Conservation (phyloP, 805 yeast species). For the Metschnikowia gruessii region DNA sequence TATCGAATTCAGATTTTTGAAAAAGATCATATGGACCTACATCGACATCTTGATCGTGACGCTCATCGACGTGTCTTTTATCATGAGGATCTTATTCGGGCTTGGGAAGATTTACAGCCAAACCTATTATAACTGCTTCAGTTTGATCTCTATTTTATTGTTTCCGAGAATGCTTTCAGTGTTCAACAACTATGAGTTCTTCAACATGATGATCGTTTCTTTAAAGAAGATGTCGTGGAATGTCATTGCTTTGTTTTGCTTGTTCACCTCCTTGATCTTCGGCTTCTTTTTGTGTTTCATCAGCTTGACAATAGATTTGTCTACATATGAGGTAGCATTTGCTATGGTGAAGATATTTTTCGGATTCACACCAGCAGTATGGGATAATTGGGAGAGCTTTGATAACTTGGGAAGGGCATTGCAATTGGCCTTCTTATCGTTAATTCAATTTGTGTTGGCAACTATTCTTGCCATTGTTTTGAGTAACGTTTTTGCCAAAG, state of each 20-base stretch:
- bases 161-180: conserved; percentile 50
- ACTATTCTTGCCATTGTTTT: conserved; percentile 56
- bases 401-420: conserved; percentile 46
- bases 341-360: conserved; percentile 51
- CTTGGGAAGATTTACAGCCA: conserved; percentile 15
- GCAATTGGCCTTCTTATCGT: conserved; percentile 49
- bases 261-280: conserved; percentile 48
- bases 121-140: conserved; percentile 32
- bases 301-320: conserved; percentile 42
- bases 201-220: conserved; percentile 50
- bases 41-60: conserved; percentile 43
- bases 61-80: conserved; percentile 35
- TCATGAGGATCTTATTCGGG: conserved; percentile 22
- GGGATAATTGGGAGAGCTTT: conserved; percentile 53
- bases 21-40: conserved; percentile 52
- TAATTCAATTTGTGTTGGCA: conserved; percentile 53
- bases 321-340: conserved; percentile 45
- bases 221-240: conserved; percentile 51
- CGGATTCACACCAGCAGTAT: conserved; percentile 60
- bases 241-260: conserved; percentile 45
- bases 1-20: conserved; percentile 46
- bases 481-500: conserved; percentile 39
- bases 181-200: conserved; percentile 50
- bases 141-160: conserved; percentile 46
- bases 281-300: conserved; percentile 57